Base-by-base conservation (phyloP, 1,139 yeast genomes). In the Protomyces lactucae-debilis region DNA sequence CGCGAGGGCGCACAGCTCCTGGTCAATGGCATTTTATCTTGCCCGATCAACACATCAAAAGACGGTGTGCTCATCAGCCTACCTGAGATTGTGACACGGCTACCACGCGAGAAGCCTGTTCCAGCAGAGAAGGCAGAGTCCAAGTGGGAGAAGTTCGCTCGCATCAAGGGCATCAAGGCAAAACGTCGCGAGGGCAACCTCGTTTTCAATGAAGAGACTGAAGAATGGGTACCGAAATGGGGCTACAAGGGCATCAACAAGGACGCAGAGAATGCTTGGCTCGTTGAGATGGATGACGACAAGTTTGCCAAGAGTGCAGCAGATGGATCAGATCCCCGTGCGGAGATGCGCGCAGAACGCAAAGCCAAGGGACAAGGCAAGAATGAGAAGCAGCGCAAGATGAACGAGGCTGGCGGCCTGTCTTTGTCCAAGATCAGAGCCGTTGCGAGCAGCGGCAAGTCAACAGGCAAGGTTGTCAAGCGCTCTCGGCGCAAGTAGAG, bases 141-240 rank as follows among this genome's bases (percentile, higher is more conserved):
- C 70, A 91, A 87, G 78, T 95, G 99, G 99, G 97, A 95, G 78
- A 83, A 83, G 74, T 95, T 95, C 79, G 99, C 99, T 68, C 87
- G 88, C 66, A 88, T 85, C 81, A 95, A 95, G 80, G 98, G 98
- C 71, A 95, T 95, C 75, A 82, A 87, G 77, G 83, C 95, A 76
- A 91, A 89, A 80, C 88, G 89, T 69, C 67, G 70, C 35, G 87
- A 89, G 46, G 97, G 97, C 60, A 93, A 90, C 78, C 80, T 87
- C 83, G 92, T 89, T 1, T 95, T 79, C 72, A 97, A 93, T 75
- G 98, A 95, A 76, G 95, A 83, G 55, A 78, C 83, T 36, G 93
- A 93, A 61, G 92, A 91, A 76, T 95, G 99, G 99, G 97, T 87
- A 67, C 95, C 96, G 71, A 92, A 91, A 77, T 95, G 99, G 99